Conservation (phyloP, 1,284 basidiomycete species). For the Cerrena zonata region DNA sequence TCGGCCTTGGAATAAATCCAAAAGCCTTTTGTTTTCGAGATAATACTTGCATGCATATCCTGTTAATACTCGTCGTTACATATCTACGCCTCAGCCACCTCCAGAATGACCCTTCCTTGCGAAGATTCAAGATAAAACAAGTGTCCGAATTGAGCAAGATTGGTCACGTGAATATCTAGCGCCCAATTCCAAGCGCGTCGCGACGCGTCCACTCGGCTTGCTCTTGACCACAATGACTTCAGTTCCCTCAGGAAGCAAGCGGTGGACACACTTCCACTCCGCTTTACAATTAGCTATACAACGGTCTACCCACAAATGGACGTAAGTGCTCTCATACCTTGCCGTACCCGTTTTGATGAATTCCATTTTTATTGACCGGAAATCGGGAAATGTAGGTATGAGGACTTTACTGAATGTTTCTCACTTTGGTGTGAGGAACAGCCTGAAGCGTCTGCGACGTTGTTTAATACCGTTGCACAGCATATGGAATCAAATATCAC, state of each 20-base stretch:
- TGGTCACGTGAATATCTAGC: no score
- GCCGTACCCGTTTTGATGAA: no score
- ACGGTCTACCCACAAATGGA: constrained; percentile 74
- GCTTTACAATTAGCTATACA: constrained; percentile 71
- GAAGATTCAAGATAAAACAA: no score
- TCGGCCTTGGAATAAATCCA: no score
- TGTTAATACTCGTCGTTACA: no score
- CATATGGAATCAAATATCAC: constrained; percentile 64
- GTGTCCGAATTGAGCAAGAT: no score
- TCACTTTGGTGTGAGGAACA: constrained; percentile 69
- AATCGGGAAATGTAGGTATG: constrained; percentile 43
- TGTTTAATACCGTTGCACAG: constrained; percentile 60
- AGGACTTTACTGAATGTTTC: constrained; percentile 75
- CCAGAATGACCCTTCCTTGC: no score
- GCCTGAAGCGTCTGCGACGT: constrained; percentile 58
- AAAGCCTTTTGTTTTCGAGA: no score
- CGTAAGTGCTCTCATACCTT: constrained; percentile 45
- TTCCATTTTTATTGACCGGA: background rate
- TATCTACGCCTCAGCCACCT: no score
- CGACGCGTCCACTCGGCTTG: background rate
- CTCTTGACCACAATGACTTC: constrained; percentile 9
- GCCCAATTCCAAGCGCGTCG: no score
- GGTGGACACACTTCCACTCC: constrained; percentile 71
- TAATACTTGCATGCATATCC: no score
- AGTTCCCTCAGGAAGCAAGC: constrained; percentile 44